phyloP scores from a whole-genome alignment of 768 basidiomycete species.

The Dioszegia hungarica region DNA sequence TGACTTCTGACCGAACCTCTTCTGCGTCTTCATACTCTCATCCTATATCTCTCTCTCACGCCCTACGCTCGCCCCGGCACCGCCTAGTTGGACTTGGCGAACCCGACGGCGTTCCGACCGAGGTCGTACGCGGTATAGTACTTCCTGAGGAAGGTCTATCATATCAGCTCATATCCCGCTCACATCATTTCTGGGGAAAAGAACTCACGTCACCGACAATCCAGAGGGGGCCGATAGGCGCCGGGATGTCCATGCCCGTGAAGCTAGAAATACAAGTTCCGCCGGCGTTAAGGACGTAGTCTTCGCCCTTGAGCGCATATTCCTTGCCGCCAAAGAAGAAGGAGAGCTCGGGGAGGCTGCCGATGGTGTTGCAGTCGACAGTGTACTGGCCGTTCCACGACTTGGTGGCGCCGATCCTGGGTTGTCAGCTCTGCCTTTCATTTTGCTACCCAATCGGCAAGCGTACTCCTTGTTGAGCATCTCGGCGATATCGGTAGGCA shows the following conservation, averaged over 20 bases:
- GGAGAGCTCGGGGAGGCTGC: conserved; percentile 73
- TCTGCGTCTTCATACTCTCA: too few relatives aligned
- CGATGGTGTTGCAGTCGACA: conserved; percentile 79
- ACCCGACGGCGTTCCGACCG: conserved; percentile 46
- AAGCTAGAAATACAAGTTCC: conserved; percentile 93
- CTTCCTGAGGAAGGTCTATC: conserved; percentile 70
- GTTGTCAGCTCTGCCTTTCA: conserved; percentile 3
- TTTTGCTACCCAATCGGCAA: neutral
- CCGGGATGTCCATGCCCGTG: conserved; percentile 81
- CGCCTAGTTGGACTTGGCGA: conserved; percentile 31
- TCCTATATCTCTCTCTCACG: too few relatives aligned
- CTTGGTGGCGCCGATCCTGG: conserved; percentile 79
- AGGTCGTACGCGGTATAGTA: conserved; percentile 51
- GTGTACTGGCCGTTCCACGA: conserved; percentile 95
- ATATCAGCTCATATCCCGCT: conserved; percentile 64
- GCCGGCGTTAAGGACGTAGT: conserved; percentile 85
- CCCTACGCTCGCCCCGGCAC: neutral
- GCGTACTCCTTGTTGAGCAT: conserved; percentile 70
- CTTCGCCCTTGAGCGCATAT: conserved; percentile 70
- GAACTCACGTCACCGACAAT: conserved; percentile 64
- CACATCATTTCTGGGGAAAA: conserved; percentile 3
- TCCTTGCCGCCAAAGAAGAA: conserved; percentile 77
- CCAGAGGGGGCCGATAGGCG: conserved; percentile 61
- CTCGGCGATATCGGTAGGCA: conserved; percentile 92
- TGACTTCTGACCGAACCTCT: too few relatives aligned